A percentile compares a stretch with the other conserved stretches of the same genome.
Conservation (phyloP, 2,329 filamentous ascomycete species). For the Aspergillus chevalieri region DNA sequence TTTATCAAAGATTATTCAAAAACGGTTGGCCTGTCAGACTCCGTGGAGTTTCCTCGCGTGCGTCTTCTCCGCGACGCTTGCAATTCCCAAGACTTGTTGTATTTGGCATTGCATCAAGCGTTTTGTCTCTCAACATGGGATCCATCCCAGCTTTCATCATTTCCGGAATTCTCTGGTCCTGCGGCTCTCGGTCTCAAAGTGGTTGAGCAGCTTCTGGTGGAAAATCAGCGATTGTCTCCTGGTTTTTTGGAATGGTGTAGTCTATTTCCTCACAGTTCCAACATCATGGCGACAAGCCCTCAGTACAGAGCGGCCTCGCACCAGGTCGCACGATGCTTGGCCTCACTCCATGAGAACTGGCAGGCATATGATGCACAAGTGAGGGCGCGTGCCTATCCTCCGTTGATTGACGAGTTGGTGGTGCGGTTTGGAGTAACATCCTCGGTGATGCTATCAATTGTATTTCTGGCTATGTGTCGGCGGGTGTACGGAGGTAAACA, state of each 20-base stretch:
- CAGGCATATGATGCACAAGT: constrained; percentile 26
- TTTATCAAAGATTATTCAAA: constrained; percentile 7
- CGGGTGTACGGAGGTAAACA: constrained; percentile 13
- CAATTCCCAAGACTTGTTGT: constrained; percentile 52
- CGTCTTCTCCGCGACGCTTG: constrained; percentile 55
- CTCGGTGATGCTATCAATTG: constrained; percentile 46
- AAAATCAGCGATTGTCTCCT: constrained; percentile 38
- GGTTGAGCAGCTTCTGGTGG: constrained; percentile 41
- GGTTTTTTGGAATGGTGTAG: constrained; percentile 42
- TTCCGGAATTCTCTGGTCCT: constrained; percentile 31
- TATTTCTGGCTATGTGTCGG: constrained; percentile 41
- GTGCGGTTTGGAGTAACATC: constrained; percentile 46
- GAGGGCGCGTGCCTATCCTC: constrained; percentile 42
- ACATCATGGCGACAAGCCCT: constrained; percentile 22
- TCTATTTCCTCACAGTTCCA: constrained; percentile 40
- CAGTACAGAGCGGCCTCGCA: constrained; percentile 27
- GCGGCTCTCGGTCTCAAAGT: constrained; percentile 26
- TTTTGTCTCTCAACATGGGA: constrained; percentile 53
- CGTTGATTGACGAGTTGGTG: constrained; percentile 53
- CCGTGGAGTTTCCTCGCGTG: constrained; percentile 40
- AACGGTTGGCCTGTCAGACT: constrained; percentile 33
- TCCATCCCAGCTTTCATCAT: constrained; percentile 28
- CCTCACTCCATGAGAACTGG: constrained; percentile 41
- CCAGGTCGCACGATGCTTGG: constrained; percentile 43
- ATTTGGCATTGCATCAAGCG: constrained; percentile 59